Percentiles rank a stretch among this genome's conserved stretches.
phyloP scores from a whole-genome alignment of 2,329 filamentous ascomycete species.

The Trichoderma koningiopsis region DNA sequence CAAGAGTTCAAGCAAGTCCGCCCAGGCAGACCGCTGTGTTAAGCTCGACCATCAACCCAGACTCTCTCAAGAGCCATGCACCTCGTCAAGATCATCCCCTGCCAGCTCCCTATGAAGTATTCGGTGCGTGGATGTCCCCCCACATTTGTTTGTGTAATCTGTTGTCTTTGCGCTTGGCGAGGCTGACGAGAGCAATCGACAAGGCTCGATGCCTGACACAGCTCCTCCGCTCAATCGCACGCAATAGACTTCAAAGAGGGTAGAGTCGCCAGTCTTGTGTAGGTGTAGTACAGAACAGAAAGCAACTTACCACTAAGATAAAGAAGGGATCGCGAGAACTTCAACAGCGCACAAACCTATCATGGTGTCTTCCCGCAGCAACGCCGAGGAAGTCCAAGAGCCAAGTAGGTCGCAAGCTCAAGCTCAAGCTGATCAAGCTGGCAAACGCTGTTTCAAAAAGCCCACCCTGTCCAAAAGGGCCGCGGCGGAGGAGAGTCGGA shows the following conservation, averaged over 20 bases:
- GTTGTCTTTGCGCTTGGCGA: conserved; percentile 4
- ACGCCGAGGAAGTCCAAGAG: conserved; percentile 31
- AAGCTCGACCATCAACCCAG: background rate
- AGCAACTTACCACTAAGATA: conserved; percentile 44
- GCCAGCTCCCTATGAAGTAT: background rate
- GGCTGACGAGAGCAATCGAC: background rate
- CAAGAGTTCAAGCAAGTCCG: background rate
- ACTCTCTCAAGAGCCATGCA: background rate
- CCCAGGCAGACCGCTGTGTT: background rate
- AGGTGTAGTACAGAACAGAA: background rate
- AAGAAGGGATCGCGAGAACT: conserved; percentile 38
- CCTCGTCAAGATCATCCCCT: background rate
- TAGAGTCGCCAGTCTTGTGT: background rate
- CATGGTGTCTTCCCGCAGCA: conserved; percentile 43
- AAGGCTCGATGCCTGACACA: background rate
- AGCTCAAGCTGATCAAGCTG: conserved; percentile 26
- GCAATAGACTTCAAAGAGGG: too few relatives aligned
- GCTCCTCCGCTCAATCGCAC: background rate
- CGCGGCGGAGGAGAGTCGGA: background rate
- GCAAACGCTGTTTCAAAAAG: conserved; percentile 6
- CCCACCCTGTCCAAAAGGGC: conserved; percentile 5
- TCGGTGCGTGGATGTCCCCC: background rate
- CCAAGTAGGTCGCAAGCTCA: conserved; percentile 29
- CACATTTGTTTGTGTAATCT: conserved; percentile 5
- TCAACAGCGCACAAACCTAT: conserved; percentile 43